phyloP scores from a whole-genome alignment of 768 basidiomycete genomes.

The Suillus placidus region DNA sequence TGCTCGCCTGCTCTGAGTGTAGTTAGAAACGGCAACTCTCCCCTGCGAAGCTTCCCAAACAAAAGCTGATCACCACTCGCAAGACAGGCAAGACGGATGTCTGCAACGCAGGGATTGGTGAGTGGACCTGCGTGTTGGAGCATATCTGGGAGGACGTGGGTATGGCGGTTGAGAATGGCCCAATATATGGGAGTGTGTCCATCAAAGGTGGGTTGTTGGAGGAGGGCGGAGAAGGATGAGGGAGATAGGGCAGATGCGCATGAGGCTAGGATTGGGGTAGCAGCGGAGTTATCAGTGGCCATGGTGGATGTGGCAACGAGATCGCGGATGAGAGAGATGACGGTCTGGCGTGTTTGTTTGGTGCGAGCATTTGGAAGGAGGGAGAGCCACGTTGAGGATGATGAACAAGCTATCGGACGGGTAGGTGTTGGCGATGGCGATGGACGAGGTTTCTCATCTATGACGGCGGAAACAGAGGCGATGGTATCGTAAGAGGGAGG shows the following conservation, averaged over 20 bases:
- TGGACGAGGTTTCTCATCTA: conserved; percentile 19
- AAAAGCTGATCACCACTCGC: conserved; percentile 25
- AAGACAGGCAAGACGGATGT: conserved; percentile 69
- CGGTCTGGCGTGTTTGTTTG: conserved; percentile 55
- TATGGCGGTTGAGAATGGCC: conserved; percentile 61
- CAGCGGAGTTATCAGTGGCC: conserved; percentile 48
- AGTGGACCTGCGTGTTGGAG: conserved; percentile 55
- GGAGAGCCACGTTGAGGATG: conserved; percentile 19
- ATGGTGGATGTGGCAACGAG: conserved; percentile 45
- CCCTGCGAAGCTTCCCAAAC: conserved; percentile 26
- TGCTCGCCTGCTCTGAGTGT: conserved; percentile 17
- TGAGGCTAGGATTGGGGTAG: conserved; percentile 46
- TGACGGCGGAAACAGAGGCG: neutral
- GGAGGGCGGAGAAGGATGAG: conserved; percentile 44
- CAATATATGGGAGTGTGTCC: conserved; percentile 71
- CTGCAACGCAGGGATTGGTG: conserved; percentile 47
- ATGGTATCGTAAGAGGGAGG: conserved; percentile 31
- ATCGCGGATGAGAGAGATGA: conserved; percentile 58
- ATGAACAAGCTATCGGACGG: neutral
- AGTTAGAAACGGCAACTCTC: conserved; percentile 18
- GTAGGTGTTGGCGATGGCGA: neutral
- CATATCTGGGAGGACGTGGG: conserved; percentile 49
- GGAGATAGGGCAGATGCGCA: conserved; percentile 43
- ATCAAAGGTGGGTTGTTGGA: conserved; percentile 69
- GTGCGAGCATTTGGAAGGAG: conserved; percentile 28